Evolutionary conservation across 805 yeast species (phyloP), one percentile per base, ranked within the genome.

Genomic region (Lipomyces yamadae): DNA sequence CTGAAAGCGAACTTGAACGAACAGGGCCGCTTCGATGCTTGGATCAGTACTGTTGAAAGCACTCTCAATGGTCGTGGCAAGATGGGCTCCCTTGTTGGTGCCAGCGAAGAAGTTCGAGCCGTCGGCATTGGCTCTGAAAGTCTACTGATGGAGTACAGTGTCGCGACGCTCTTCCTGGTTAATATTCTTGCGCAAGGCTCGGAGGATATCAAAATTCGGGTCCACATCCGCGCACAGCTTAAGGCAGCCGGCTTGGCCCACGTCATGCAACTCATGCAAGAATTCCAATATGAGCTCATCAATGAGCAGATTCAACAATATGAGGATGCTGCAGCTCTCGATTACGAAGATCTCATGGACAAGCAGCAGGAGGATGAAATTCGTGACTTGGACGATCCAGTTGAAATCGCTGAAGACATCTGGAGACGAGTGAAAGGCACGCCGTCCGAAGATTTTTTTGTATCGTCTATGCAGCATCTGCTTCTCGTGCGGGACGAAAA

Each of bases 71-170:
- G 97, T 2, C 84, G 93, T 72, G 98, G 98, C 6, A 89, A 87
- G 73, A 83, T 90, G 84, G 97, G 97, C 10, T 91, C 97, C 0
- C 77, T 89, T 73, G 98, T 94, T 7, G 98, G 98, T 1, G 97
- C 97, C 0, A 88, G 91, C 66, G 95, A 89, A 8, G 98, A 94
- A 71, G 83, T 86, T 62, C 87, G 86, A 66, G 76, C 83, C 5
- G 79, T 81, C 1, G 85, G 86, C 0, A 72, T 76, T 10, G 78
- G 78, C 32, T 83, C 86, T 33, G 94, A 90, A 74, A 83, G 82
- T 63, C 85, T 87, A 64, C 78, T 91, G 33, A 78, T 84, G 67
- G 97, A 92, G 64, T 93, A 90, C 76, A 83, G 89, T 15, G 78
- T 88, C 60, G 82, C 90, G 2, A 87, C 96, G 0, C 80, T 92